Evolutionary conservation across 1,139 yeast genomes (phyloP).

Genomic region (Yamadazyma diddensiae): DNA sequence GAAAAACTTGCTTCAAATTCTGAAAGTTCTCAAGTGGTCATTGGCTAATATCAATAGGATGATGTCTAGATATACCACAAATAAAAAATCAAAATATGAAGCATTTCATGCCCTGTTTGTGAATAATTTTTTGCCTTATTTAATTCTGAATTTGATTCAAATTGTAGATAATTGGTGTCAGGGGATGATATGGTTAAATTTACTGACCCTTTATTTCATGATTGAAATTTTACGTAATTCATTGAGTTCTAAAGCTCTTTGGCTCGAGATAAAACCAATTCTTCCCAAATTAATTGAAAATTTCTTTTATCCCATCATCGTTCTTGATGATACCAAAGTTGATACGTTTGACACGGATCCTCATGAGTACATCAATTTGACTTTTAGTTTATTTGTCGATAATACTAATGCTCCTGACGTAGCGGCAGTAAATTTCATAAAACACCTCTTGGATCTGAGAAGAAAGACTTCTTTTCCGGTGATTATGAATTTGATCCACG

Average conservation of each 20-base stretch:
- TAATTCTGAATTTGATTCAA: constrained; percentile 59
- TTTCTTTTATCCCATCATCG: constrained; percentile 74
- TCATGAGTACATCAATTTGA: constrained; percentile 80
- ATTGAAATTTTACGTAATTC: constrained; percentile 67
- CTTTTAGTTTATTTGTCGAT: constrained; percentile 60
- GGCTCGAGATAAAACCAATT: constrained; percentile 72
- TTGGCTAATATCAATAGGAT: constrained; percentile 73
- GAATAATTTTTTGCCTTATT: constrained; percentile 67
- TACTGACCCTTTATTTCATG: constrained; percentile 63
- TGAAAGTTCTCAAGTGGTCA: constrained; percentile 89
- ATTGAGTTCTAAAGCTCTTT: constrained; percentile 63
- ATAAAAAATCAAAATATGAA: constrained; percentile 47
- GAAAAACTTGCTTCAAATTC: constrained; percentile 34
- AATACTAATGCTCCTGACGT: constrained; percentile 59
- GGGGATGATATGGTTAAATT: constrained; percentile 64
- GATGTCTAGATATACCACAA: constrained; percentile 64
- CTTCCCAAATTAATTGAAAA: constrained; percentile 63
- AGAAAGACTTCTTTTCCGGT: constrained; percentile 59
- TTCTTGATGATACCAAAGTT: constrained; percentile 66
- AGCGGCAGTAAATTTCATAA: constrained; percentile 62
- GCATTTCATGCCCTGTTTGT: constrained; percentile 49
- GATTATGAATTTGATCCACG: constrained; percentile 64
- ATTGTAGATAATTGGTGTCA: constrained; percentile 75
- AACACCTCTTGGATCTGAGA: constrained; percentile 66
- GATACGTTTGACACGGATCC: constrained; percentile 88